These are phyloP conservation scores for Oryza australiensis DNA, from an alignment of 176 grass and related monocot species.

Conservation along the genomic window DNA sequence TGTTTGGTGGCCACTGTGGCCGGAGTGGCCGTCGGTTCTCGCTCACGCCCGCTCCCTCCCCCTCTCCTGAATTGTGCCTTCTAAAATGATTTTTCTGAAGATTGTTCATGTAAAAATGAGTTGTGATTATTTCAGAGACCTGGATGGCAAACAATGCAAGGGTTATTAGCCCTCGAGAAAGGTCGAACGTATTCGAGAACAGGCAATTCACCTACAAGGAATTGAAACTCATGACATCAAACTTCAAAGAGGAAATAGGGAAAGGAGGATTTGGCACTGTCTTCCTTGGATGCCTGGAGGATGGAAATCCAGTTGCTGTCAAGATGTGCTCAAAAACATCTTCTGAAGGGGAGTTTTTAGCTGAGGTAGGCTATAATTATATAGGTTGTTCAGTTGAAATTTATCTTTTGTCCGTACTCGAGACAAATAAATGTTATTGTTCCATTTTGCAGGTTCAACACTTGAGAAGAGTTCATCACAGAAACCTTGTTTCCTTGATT, in stretches of 20 bases:
- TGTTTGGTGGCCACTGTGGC: too few species aligned
- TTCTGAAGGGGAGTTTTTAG: conserved; percentile 62
- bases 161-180: conserved; percentile 11
- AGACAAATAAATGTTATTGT: not conserved
- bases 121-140: conserved; percentile 13
- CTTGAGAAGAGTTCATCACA: conserved; percentile 72
- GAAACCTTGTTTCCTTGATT: conserved; percentile 64
- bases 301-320: conserved; percentile 68
- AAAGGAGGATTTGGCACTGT: conserved; percentile 76
- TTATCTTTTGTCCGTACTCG: not conserved
- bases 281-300: conserved; percentile 58
- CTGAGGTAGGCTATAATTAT: conserved; percentile 41
- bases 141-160: conserved; percentile 17
- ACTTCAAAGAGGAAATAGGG: conserved; percentile 66
- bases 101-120: not conserved
- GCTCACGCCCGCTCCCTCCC: too few species aligned
- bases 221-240: conserved; percentile 55
- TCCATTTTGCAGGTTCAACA: conserved; percentile 51
- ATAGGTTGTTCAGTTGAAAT: not conserved
- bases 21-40: too few species aligned
- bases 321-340: conserved; percentile 53
- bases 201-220: conserved; percentile 66
- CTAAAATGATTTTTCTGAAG: not conserved
- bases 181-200: conserved; percentile 30
- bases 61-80: too few species aligned